These are phyloP conservation scores for Gillenia trifoliata DNA, from an alignment of 306 rosid genomes.

Conservation along the genomic window DNA sequence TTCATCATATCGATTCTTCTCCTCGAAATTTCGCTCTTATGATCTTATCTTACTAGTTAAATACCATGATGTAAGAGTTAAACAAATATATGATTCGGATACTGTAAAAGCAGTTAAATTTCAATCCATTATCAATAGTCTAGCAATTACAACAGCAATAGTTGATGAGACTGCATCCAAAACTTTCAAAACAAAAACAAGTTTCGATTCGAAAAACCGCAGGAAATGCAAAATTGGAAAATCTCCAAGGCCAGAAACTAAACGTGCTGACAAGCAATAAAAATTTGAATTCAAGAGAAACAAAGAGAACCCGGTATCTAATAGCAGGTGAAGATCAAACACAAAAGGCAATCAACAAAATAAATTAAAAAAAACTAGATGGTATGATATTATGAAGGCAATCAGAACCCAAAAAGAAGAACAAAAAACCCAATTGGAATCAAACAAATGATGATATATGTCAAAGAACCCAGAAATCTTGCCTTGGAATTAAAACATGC, in stretches of 20 bases:
- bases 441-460: conserved; percentile 12
- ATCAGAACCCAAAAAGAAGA: conserved; percentile 23
- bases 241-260: neutral
- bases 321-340: conserved; percentile 4
- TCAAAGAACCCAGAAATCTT: conserved; percentile 10
- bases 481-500: conserved; percentile 18
- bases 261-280: neutral
- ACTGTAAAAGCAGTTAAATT: neutral
- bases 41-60: neutral
- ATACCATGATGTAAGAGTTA: neutral
- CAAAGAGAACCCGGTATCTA: conserved; percentile 6
- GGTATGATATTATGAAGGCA: neutral
- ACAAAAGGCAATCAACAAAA: neutral
- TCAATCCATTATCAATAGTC: neutral
- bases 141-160: neutral
- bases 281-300: neutral
- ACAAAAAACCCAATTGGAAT: conserved; percentile 12
- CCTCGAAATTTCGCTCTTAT: neutral
- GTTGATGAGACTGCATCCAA: neutral
- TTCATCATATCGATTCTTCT: neutral
- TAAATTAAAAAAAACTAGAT: neutral
- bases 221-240: neutral
- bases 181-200: neutral
- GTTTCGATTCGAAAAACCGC: neutral
- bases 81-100: neutral